These are phyloP conservation scores for Colletotrichum karsti DNA, from an alignment of 2,329 filamentous ascomycete genomes.

Conservation along the genomic window DNA sequence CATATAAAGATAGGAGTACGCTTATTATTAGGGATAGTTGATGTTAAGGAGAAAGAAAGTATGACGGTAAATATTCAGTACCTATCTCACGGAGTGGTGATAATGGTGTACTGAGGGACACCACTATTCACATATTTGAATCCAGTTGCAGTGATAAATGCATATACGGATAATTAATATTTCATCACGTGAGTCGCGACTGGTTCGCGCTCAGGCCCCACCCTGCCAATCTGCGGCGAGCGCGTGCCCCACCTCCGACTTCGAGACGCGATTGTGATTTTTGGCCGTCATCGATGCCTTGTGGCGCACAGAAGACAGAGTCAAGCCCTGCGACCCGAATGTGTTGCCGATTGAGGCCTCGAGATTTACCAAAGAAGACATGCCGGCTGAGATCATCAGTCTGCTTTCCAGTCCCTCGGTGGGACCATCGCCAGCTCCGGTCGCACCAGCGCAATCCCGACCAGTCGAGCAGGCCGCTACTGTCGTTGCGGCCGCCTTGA, in stretches of 20 bases:
- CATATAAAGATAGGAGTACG: too few species aligned
- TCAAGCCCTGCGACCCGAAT: too few species aligned
- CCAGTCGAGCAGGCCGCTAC: neutral
- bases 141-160: too few species aligned
- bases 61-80: too few species aligned
- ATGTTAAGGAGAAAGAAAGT: too few species aligned
- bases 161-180: too few species aligned
- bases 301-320: neutral
- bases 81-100: too few species aligned
- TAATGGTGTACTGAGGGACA: too few species aligned
- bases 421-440: neutral
- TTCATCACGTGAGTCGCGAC: conserved; percentile 17
- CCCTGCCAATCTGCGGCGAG: neutral
- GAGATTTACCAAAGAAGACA: neutral
- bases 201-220: conserved; percentile 8
- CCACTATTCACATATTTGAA: too few species aligned
- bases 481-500: neutral
- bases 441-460: conserved; percentile 1
- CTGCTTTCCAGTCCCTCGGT: conserved; percentile 41
- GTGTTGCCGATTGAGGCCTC: neutral
- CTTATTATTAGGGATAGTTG: too few species aligned
- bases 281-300: neutral
- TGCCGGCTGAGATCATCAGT: conserved; percentile 45
- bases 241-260: neutral
- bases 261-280: conserved; percentile 11